Percentiles rank a stretch among this genome's conserved stretches.
Evolutionary conservation across 176 grass and related monocot species (phyloP).

Genomic region (Eragrostis nindensis): DNA sequence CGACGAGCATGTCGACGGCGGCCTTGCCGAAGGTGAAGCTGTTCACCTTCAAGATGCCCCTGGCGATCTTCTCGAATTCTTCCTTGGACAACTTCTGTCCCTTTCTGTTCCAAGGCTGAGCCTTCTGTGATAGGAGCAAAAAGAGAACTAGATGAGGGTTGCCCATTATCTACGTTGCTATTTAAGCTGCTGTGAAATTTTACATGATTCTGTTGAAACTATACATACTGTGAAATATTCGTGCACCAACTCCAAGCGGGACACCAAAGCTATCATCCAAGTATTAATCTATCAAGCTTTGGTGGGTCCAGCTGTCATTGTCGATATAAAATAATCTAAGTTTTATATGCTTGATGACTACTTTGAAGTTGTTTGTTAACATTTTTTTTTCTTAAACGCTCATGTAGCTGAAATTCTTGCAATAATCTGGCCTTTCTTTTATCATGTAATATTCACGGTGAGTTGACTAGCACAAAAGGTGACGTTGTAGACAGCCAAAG

Average conservation of each 20-base stretch:
- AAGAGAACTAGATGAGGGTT: background rate
- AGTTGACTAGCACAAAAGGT: no score
- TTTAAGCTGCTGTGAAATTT: background rate
- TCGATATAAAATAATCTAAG: no score
- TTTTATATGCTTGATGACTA: no score
- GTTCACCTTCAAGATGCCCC: slow-evolving; percentile 16
- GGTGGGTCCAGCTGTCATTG: no score
- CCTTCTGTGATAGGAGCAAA: background rate
- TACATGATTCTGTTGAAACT: background rate
- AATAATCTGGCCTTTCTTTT: no score
- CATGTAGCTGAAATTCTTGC: no score
- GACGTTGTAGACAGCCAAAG: no score
- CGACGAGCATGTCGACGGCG: slow-evolving; percentile 39
- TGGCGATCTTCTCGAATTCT: slow-evolving; percentile 27
- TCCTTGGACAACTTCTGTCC: background rate
- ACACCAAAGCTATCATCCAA: background rate
- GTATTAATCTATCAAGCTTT: background rate
- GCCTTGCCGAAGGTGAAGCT: slow-evolving; percentile 54
- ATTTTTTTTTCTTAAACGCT: no score
- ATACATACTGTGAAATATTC: no score
- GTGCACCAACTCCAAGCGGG: no score
- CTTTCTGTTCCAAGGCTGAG: accelerated
- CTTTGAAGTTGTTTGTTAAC: no score
- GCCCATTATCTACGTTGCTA: background rate
- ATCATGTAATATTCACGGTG: no score